phyloP scores from a whole-genome alignment of 768 basidiomycete genomes.

The Butyriboletus loyo region DNA sequence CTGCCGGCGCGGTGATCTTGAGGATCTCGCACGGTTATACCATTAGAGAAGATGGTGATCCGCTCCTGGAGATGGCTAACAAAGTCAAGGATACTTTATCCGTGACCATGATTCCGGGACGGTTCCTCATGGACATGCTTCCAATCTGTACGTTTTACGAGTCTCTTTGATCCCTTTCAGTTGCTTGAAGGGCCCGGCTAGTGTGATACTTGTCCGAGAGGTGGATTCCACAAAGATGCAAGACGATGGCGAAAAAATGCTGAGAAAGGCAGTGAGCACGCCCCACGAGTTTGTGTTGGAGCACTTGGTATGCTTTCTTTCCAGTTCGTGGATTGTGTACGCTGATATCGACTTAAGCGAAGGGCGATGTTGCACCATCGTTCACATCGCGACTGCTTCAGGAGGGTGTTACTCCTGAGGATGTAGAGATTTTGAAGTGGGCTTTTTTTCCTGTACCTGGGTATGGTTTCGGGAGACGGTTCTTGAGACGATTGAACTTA shows the following conservation, averaged over 20 bases:
- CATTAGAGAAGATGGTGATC: constrained; percentile 31
- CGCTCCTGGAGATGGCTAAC: constrained; percentile 29
- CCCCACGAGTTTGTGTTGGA: constrained; percentile 11
- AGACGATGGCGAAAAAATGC: constrained; percentile 3
- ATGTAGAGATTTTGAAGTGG: constrained; percentile 14
- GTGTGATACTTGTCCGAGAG: constrained; percentile 17
- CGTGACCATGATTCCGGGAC: not conserved
- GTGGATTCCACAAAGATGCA: constrained; percentile 14
- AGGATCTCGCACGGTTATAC: constrained; percentile 36
- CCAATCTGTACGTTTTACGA: constrained; percentile 5
- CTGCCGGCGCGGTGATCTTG: constrained; percentile 33
- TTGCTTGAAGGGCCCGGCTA: not conserved
- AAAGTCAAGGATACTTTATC: constrained; percentile 17
- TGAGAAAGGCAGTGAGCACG: not conserved
- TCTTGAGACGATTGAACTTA: not conserved
- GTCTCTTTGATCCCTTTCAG: too few relatives aligned
- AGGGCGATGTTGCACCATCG: constrained; percentile 8
- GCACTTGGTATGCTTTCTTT: constrained; percentile 8
- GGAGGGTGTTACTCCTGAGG: constrained; percentile 6
- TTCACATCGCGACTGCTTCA: constrained; percentile 12
- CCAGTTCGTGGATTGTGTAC: not conserved
- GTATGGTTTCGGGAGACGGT: not conserved
- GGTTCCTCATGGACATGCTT: constrained; percentile 9
- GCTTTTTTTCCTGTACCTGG: constrained; percentile 14
- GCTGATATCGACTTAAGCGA: not conserved